Base-by-base conservation (phyloP, 352 stramenopile genomes). In the Pythium folliculosum region DNA sequence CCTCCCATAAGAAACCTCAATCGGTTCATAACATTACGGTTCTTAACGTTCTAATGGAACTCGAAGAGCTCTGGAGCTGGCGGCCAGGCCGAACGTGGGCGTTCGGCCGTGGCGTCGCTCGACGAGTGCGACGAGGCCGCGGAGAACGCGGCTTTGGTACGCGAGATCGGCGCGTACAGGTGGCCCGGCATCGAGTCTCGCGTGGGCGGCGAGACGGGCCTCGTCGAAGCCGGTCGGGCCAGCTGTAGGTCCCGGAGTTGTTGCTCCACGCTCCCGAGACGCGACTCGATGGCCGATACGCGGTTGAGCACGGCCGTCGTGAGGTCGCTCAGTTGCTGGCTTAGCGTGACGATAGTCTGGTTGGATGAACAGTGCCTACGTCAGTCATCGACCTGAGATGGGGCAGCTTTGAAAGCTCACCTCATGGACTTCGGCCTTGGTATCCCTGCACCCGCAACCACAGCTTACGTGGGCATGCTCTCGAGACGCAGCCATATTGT, bases 311-410 rank as follows among this genome's bases (percentile, higher is more conserved):
- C 62, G 21, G 67, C 62, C 23, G 60, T 67, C 12, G 67, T 67
- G 56, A 74, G 67, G 50, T 74, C 67, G 57, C 56, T 74, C 56
- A 74, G 61, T 56, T 74, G 67, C 17, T 63, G 51, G 44, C 67
- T 61, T 2, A 74, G 62, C 5, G 67, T 74, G 27, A 60, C 38
- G 23, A 74, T 56, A 2, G 64, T 49, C 67, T 73, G 16, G 14
- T 37, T 22, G 5, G 12, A 38, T 17, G 12, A 10, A n/a, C 3
- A 30, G 10, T 17, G 38, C 17, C n/a, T 17, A 9, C 0, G 25
- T 55, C 35, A 45, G n/a, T 50, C 32, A 16, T 62, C 7, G 23
- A 16, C 23, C 17, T 23, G 5, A 49, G 16, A 49, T n/a, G 9
- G 21, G 10, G 17, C 12, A 19, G 14, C 1, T 45, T 27, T 52